A percentile compares a stretch with the other conserved stretches of the same genome.
phyloP scores from a whole-genome alignment of 2,329 filamentous ascomycete genomes.

The Diaporthe eres region DNA sequence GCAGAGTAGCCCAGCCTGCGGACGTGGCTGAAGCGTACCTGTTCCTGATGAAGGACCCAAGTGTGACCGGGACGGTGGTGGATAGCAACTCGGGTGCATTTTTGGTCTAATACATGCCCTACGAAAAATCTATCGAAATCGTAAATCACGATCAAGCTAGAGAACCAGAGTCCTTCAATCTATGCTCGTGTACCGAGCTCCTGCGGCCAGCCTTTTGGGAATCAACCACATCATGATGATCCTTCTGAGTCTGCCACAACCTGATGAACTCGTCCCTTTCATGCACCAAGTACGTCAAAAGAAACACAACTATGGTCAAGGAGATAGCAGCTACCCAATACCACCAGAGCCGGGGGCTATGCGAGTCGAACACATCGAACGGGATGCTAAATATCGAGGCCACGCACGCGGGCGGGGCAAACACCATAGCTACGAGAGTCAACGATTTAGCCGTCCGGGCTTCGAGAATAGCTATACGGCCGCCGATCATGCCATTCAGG shows the following conservation, averaged over 20 bases:
- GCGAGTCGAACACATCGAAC: not conserved
- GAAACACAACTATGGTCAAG: constrained; percentile 32
- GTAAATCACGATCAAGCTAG: too few relatives aligned
- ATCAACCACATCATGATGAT: too few relatives aligned
- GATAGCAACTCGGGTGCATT: constrained; percentile 45
- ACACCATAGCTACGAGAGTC: constrained; percentile 31
- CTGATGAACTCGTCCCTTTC: constrained; percentile 33
- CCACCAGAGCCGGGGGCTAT: constrained; percentile 19
- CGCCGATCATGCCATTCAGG: constrained; percentile 37
- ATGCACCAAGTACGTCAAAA: constrained; percentile 36
- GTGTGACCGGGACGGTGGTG: constrained; percentile 46
- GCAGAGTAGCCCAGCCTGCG: constrained; percentile 43
- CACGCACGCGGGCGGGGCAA: constrained; percentile 33
- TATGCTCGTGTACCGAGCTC: not conserved
- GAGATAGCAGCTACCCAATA: constrained; percentile 35
- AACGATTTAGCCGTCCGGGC: constrained; percentile 29
- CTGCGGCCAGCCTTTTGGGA: not conserved
- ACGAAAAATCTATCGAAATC: too few relatives aligned
- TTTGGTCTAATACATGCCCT: constrained; percentile 35
- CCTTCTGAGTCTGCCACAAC: not conserved
- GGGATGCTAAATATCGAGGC: constrained; percentile 37
- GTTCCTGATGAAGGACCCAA: constrained; percentile 49
- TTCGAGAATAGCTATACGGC: constrained; percentile 37
- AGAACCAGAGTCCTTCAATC: not conserved
- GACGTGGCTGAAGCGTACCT: constrained; percentile 50